A percentile compares a stretch with the other conserved stretches of the same genome.
Evolutionary conservation across 108 stramenopile genomes (phyloP).

Genomic region (Pseudonitzschia delicatissima): DNA sequence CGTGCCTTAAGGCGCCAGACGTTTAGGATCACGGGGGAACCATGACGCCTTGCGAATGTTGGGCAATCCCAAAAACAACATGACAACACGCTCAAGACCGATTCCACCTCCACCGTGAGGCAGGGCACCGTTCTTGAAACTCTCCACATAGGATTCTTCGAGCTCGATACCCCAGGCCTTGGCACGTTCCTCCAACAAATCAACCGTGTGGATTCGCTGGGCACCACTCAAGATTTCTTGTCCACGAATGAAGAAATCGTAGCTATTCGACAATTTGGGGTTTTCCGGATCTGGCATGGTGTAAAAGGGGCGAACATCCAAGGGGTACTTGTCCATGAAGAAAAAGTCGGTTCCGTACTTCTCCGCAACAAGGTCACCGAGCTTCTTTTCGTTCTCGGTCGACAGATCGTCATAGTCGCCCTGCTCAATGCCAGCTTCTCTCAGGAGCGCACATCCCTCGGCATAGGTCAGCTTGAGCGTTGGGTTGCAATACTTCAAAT

Average conservation of each 20-base stretch:
- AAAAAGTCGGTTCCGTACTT: conserved; percentile 99
- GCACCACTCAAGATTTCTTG: conserved; percentile 99
- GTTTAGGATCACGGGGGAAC: conserved; percentile 98
- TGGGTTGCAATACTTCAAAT: conserved; percentile 88
- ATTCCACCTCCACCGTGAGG: conserved; percentile 99
- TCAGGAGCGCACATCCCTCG: conserved; percentile 85
- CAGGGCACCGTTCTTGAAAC: conserved; percentile 96
- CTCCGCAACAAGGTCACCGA: conserved; percentile 93
- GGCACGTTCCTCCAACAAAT: conserved; percentile 89
- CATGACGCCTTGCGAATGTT: conserved; percentile 97
- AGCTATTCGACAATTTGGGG: conserved; percentile 92
- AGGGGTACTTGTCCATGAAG: conserved; percentile 99
- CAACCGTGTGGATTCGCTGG: conserved; percentile 97
- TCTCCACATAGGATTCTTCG: conserved; percentile 85
- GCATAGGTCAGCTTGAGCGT: conserved; percentile 92
- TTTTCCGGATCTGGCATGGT: conserved; percentile 97
- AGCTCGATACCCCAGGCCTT: conserved; percentile 89
- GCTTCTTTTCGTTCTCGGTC: conserved; percentile 96
- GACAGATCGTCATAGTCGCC: conserved; percentile 94
- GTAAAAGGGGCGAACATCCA: conserved; percentile 97
- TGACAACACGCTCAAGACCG: conserved; percentile 98
- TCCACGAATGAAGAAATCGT: conserved; percentile 99
- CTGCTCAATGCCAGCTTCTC: conserved; percentile 81
- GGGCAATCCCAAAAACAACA: conserved; percentile 95
- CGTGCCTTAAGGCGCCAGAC: conserved; percentile 83